These are phyloP conservation scores for Serendipita sp. DNA, from an alignment of 768 basidiomycete species.

Conservation along the genomic window DNA sequence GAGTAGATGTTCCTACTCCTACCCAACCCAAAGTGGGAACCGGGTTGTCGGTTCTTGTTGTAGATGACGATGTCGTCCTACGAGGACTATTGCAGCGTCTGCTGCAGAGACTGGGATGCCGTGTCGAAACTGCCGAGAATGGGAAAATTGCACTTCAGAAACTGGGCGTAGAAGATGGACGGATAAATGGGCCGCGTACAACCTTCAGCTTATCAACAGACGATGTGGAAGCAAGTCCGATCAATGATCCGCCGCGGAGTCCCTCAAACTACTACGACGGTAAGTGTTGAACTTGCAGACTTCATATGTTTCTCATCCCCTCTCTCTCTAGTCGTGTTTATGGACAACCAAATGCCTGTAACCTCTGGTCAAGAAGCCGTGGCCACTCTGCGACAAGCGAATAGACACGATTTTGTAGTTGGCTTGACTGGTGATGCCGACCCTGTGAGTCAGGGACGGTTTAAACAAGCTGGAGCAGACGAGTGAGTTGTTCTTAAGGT, in stretches of 20 bases:
- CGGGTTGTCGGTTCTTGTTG: neutral
- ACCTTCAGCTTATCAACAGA: too few species aligned
- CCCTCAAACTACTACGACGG: neutral
- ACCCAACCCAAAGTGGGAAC: neutral
- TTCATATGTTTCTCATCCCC: neutral
- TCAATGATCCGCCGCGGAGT: too few species aligned
- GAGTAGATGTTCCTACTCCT: neutral
- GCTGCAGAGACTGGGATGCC: constrained; percentile 16
- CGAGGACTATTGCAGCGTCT: constrained; percentile 16
- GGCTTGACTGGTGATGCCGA: neutral
- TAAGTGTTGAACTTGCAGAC: neutral
- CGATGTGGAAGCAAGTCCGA: too few species aligned
- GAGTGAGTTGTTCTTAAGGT: neutral
- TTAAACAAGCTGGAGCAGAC: neutral
- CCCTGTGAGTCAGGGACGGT: neutral
- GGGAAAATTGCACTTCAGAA: constrained; percentile 15
- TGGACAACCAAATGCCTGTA: neutral
- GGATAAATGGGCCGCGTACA: neutral
- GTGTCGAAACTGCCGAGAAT: constrained; percentile 16
- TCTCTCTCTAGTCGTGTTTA: neutral
- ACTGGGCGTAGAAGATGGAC: neutral
- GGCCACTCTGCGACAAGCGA: neutral
- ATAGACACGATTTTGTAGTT: neutral
- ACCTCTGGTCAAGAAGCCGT: neutral
- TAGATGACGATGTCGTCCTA: constrained; percentile 12